Base-by-base conservation (phyloP, 305 asterid genomes). In the Fraxinus albicans region DNA sequence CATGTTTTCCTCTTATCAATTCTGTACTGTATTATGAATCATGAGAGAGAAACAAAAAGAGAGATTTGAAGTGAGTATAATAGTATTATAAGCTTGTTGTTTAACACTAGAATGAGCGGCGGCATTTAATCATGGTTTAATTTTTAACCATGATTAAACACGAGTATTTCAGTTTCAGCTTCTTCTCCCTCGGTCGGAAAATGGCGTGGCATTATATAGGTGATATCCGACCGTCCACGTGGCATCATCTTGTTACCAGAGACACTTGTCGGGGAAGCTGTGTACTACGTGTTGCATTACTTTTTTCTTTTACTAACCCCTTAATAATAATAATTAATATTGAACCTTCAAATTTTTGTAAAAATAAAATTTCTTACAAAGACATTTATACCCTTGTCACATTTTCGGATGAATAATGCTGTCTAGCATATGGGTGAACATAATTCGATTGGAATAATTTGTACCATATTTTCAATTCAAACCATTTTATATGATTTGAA, bases 211-310 rank as follows among this genome's bases (percentile, higher is more conserved):
- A 69, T 65, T 65, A 69, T 69, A 29, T 63, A 38, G 65, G 34
- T 9, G 12, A 35, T 40, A 76, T 82, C 84, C 34, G 47, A 12
- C 84, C 84, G 81, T 82, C 81, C 84, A 82, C 80, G 77, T 82
- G 84, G 81, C 9, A n/a, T 1, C 17, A 82, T 82, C 81, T 82
- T 63, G 72, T 60, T 31, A 31, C 69, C 81, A 60, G 70, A 27
- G 69, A 76, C 84, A 82, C 76, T 79, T 79, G 82, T 79, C 82
- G 69, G 69, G 47, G 77, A 44, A 69, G 55, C 77, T 79, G 33
- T 7, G 76, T 79, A 27, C 77, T 79, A 79, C 73, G 50, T 75
- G 73, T 55, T 69, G 38, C 34, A n/a, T 17, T 6, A 47, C 9
- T 15, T 67, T 67, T 27, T 77, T 65, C 77, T 65, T 63, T 36